Evolutionary conservation across 129 eudicot genomes (phyloP).

Genomic region (Ambrosia artemisiifolia): DNA sequence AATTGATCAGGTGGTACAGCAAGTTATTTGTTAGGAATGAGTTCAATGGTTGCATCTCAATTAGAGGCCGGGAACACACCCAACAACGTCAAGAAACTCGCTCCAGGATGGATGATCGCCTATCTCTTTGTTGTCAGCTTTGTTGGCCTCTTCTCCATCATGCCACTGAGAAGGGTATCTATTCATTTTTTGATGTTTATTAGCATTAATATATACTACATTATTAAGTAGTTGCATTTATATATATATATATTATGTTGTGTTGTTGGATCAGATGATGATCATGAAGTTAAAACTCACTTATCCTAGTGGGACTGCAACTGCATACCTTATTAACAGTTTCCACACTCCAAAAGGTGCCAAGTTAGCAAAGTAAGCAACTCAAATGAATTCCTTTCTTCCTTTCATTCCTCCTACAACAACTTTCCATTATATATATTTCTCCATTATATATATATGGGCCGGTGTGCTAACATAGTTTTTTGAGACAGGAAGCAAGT

Average conservation of each 20-base stretch:
- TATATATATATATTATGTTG: too few relatives aligned
- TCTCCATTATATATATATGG: too few relatives aligned
- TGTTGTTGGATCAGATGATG: slow-evolving; percentile 74
- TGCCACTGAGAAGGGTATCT: slow-evolving; percentile 88
- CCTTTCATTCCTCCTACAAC: too few relatives aligned
- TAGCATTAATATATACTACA: too few relatives aligned
- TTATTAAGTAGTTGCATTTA: too few relatives aligned
- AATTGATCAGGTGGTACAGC: slow-evolving; percentile 36
- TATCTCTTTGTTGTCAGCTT: slow-evolving; percentile 91
- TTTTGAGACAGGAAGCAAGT: slow-evolving; percentile 72
- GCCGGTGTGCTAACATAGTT: not conserved
- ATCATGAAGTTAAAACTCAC: slow-evolving; percentile 79
- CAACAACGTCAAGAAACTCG: slow-evolving; percentile 55
- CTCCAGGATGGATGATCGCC: slow-evolving; percentile 73
- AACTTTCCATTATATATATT: too few relatives aligned
- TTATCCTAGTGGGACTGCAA: slow-evolving; percentile 96
- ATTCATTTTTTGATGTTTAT: not conserved
- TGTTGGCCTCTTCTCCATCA: slow-evolving; percentile 86
- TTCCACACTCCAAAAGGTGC: slow-evolving; percentile 97
- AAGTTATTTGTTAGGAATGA: slow-evolving; percentile 46
- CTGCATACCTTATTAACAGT: slow-evolving; percentile 92
- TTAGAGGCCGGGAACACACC: slow-evolving; percentile 24
- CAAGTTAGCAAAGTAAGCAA: slow-evolving; percentile 65
- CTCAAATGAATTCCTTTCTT: too few relatives aligned
- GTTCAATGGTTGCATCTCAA: slow-evolving; percentile 33